phyloP scores from a whole-genome alignment of 805 yeast species.

The Zygoascus tannicola region DNA sequence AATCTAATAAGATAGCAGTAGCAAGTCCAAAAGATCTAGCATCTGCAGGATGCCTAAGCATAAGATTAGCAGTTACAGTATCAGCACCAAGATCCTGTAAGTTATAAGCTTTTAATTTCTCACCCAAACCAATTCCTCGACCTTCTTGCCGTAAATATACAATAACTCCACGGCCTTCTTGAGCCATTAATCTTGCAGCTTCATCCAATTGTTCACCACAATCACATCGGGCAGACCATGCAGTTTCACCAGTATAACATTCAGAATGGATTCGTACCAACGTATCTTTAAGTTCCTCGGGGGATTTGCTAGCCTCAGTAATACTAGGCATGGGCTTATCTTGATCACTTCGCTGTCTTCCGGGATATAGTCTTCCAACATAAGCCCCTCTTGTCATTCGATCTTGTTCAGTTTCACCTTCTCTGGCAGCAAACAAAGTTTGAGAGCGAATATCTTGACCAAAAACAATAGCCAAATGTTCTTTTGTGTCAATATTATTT shows the following conservation, averaged over 20 bases:
- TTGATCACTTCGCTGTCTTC: constrained; percentile 47
- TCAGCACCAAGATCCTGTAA: constrained; percentile 97
- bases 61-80: constrained; percentile 89
- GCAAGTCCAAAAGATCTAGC: constrained; percentile 92
- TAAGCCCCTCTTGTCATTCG: constrained; percentile 99
- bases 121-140: constrained; percentile 97
- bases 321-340: constrained; percentile 12
- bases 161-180: constrained; percentile 81
- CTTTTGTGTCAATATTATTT: constrained; percentile 80
- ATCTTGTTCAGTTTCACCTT: constrained; percentile 76
- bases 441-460: constrained; percentile 83
- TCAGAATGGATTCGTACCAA: constrained; percentile 91
- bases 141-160: constrained; percentile 97
- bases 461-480: constrained; percentile 93
- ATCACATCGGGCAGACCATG: constrained; percentile 98
- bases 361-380: constrained; percentile 82
- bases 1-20: constrained; percentile 80
- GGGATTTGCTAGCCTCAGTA: not conserved
- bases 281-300: constrained; percentile 20
- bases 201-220: constrained; percentile 99
- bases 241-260: constrained; percentile 98
- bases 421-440: constrained; percentile 51
- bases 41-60: constrained; percentile 95
- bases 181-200: constrained; percentile 90
- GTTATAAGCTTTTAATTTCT: constrained; percentile 91